Conservation (phyloP, 768 basidiomycete species). For the Tubosaeta sp. region DNA sequence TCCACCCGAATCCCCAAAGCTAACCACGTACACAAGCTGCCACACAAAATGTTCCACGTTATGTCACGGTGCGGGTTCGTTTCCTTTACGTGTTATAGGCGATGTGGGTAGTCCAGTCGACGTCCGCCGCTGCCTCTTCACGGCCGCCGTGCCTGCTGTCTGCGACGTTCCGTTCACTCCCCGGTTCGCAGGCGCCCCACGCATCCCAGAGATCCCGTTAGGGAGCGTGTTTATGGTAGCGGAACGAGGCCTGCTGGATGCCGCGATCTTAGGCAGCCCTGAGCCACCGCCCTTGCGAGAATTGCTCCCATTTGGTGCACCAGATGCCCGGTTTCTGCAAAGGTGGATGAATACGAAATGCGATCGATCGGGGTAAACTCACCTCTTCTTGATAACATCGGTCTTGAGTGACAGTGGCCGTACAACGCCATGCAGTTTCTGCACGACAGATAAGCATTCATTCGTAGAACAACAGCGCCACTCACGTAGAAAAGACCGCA, state of each 20-base stretch:
- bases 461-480: slow-evolving; percentile 16
- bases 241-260: slow-evolving; percentile 68
- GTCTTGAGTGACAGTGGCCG: slow-evolving; percentile 94
- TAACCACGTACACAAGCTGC: slow-evolving; percentile 11
- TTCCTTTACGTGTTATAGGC: slow-evolving; percentile 30
- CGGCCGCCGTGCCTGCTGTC: slow-evolving; percentile 32
- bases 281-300: slow-evolving; percentile 55
- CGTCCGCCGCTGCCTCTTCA: slow-evolving; percentile 82
- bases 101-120: slow-evolving; percentile 52
- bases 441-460: slow-evolving; percentile 13
- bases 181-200: slow-evolving; percentile 34
- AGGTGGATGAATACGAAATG: background rate
- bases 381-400: slow-evolving; percentile 97
- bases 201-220: slow-evolving; percentile 41
- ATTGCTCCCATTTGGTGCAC: slow-evolving; percentile 54
- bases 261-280: slow-evolving; percentile 72
- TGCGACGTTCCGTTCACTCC: slow-evolving; percentile 16
- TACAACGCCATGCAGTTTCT: slow-evolving; percentile 96
- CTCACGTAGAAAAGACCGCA: slow-evolving; percentile 91
- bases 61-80: slow-evolving; percentile 15
- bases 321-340: slow-evolving; percentile 74
- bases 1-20: slow-evolving; percentile 19
- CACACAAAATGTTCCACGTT: background rate
- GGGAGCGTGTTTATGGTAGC: slow-evolving; percentile 58
- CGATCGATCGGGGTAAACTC: slow-evolving; percentile 9